Conservation (phyloP, 129 eudicot genomes). For the Smallanthus sonchifolius region DNA sequence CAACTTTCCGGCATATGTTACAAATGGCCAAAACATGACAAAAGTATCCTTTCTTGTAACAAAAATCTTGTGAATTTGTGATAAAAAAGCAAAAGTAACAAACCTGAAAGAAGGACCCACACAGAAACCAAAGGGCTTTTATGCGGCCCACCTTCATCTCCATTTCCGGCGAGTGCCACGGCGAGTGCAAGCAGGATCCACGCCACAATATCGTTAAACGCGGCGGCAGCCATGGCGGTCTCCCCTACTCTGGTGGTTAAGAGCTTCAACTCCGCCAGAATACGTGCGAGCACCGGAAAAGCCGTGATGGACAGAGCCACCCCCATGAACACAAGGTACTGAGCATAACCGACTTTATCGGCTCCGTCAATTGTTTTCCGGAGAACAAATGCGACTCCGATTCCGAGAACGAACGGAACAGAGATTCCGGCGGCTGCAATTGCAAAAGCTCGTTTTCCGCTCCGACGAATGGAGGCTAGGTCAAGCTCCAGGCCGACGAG, state of each 20-base stretch:
- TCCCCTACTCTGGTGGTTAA: constrained; percentile 76
- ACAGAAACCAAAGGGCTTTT: constrained; percentile 70
- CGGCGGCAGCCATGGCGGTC: constrained; percentile 94
- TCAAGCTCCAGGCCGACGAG: constrained; percentile 86
- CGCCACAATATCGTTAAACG: constrained; percentile 82
- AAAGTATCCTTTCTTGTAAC: constrained; percentile 8
- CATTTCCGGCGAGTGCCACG: constrained; percentile 55
- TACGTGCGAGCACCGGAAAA: constrained; percentile 87
- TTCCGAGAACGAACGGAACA: constrained; percentile 59
- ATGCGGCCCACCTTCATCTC: constrained; percentile 36
- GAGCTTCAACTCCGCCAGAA: constrained; percentile 78
- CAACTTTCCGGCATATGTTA: not conserved
- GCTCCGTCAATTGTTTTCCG: constrained; percentile 51
- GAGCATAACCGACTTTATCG: constrained; percentile 54
- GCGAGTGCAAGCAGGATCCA: constrained; percentile 90
- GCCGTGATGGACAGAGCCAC: constrained; percentile 90
- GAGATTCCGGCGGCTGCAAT: constrained; percentile 82
- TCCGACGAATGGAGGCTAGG: constrained; percentile 52
- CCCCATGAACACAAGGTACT: constrained; percentile 73
- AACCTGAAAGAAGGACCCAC: constrained; percentile 76
- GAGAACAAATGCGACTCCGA: constrained; percentile 60
- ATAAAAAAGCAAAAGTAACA: not conserved
- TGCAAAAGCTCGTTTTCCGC: constrained; percentile 57
- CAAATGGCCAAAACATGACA: not conserved
- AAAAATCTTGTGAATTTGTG: not conserved